phyloP scores from a whole-genome alignment of 352 stramenopile species.

The Globisporangium cylindrosporum region DNA sequence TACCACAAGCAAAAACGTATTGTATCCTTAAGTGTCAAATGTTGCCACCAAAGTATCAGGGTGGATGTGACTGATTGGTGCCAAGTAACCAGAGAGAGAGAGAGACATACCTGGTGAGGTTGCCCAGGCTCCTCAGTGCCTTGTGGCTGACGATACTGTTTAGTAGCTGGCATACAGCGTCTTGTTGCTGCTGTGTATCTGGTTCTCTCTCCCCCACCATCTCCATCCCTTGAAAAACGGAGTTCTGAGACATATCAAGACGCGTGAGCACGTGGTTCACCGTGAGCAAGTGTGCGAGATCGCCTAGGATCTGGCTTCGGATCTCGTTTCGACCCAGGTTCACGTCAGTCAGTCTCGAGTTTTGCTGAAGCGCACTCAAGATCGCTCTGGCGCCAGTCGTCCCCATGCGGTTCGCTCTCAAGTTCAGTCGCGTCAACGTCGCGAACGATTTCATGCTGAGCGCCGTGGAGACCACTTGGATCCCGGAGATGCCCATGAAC shows the following conservation, averaged over 20 bases:
- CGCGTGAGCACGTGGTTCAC: constrained; percentile 27
- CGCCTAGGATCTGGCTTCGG: constrained; percentile 19
- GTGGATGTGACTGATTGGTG: not conserved
- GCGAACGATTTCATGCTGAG: constrained; percentile 30
- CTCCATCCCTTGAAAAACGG: constrained; percentile 8
- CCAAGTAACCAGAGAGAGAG: no score
- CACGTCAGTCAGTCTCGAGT: constrained; percentile 28
- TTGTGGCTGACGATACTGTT: constrained; percentile 11
- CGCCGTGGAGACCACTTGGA: constrained; percentile 32
- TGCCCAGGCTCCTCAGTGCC: constrained; percentile 16
- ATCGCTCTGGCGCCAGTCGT: constrained; percentile 27
- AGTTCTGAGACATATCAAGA: constrained; percentile 33
- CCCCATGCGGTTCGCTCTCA: constrained; percentile 31
- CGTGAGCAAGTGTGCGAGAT: constrained; percentile 16
- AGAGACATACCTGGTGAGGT: constrained; percentile 19
- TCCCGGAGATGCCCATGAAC: constrained; percentile 30
- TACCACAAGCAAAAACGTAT: not conserved
- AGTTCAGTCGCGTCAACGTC: constrained; percentile 31
- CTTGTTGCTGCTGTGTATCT: not conserved
- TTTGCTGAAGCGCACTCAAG: constrained; percentile 20
- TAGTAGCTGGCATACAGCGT: not conserved
- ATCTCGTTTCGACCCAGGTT: constrained; percentile 40
- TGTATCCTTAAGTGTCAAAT: not conserved
- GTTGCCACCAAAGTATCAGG: not conserved
- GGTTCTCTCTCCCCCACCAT: not conserved